Evolutionary conservation across 1,284 basidiomycete genomes (phyloP), one percentile per base, ranked within the genome.

Genomic region (Sphaerobolus stellatus): DNA sequence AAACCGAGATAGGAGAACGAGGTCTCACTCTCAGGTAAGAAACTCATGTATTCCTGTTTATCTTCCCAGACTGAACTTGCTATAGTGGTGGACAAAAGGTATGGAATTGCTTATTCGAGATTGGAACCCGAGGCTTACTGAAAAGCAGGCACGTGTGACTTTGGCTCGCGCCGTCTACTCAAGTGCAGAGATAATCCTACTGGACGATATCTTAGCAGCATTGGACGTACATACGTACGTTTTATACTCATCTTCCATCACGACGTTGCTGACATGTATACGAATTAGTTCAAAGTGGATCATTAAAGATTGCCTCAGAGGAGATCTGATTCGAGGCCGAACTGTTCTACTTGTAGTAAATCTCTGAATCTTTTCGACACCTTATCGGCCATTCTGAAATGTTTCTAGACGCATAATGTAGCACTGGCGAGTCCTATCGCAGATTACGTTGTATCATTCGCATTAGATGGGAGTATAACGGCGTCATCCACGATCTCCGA

Each of bases 201-300:
- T 84, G 36, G 82, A 83, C 65, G 87, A 90, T 65, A 80, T 88
- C 29, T 54, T 56, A 31, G 61, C 72, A 24, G 71, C 71, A 3
- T 59, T 74, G 34, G 72, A 75, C 62, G 79, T 83, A 4, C 80
- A 87, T 58, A 92, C 89, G 0, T 77, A n/a, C n/a, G n/a, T n/a
- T n/a, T n/a, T n/a, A n/a, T n/a, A n/a, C n/a, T n/a, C n/a, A n/a
- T n/a, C n/a, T n/a, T n/a, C n/a, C n/a, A n/a, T n/a, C n/a, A n/a
- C n/a, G n/a, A n/a, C n/a, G n/a, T n/a, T n/a, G n/a, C n/a, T n/a
- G n/a, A n/a, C n/a, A n/a, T n/a, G n/a, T n/a, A n/a, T n/a, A n/a
- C n/a, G n/a, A n/a, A n/a, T n/a, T n/a, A n/a, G n/a, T n/a, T n/a
- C 88, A 0, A 81, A 81, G 59, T 90, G 82, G 81, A 85, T 92